phyloP scores from a whole-genome alignment of 345 rosid genomes.

The Raphanus sativus region DNA sequence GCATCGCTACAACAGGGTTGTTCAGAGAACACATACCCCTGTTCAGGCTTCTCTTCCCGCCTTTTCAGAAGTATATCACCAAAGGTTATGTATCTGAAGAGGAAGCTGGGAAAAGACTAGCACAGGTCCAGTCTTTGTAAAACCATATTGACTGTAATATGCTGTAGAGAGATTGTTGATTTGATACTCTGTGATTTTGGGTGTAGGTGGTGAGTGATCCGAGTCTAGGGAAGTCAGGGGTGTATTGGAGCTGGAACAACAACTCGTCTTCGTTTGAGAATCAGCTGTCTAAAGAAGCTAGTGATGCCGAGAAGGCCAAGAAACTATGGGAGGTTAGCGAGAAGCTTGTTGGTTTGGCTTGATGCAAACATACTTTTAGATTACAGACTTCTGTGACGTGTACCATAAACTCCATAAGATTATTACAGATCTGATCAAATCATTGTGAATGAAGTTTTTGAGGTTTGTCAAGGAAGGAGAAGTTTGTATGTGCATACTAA shows the following conservation, averaged over 20 bases:
- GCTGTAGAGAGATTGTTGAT: background rate
- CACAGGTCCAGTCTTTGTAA: conserved; percentile 57
- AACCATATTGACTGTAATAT: background rate
- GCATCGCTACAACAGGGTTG: conserved; percentile 96
- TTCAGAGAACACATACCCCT: conserved; percentile 94
- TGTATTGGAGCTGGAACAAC: conserved; percentile 97
- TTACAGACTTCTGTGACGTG: conserved; percentile 1
- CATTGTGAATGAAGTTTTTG: background rate
- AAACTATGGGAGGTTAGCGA: conserved; percentile 46
- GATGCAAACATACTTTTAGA: background rate
- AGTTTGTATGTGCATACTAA: no score
- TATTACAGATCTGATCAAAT: background rate
- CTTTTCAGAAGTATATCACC: conserved; percentile 95
- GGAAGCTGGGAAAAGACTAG: conserved; percentile 90
- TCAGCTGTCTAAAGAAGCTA: conserved; percentile 85
- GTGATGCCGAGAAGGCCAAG: conserved; percentile 75
- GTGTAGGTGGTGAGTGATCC: conserved; percentile 84
- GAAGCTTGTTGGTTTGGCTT: conserved; percentile 46
- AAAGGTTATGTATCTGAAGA: conserved; percentile 94
- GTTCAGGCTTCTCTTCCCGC: conserved; percentile 89
- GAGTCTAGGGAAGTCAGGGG: conserved; percentile 82
- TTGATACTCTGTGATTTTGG: background rate
- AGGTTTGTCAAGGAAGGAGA: background rate
- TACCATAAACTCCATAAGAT: background rate
- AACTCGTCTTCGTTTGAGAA: conserved; percentile 84